Conservation (phyloP, 176 grass and related monocot species). For the Cenchrus purpureus region DNA sequence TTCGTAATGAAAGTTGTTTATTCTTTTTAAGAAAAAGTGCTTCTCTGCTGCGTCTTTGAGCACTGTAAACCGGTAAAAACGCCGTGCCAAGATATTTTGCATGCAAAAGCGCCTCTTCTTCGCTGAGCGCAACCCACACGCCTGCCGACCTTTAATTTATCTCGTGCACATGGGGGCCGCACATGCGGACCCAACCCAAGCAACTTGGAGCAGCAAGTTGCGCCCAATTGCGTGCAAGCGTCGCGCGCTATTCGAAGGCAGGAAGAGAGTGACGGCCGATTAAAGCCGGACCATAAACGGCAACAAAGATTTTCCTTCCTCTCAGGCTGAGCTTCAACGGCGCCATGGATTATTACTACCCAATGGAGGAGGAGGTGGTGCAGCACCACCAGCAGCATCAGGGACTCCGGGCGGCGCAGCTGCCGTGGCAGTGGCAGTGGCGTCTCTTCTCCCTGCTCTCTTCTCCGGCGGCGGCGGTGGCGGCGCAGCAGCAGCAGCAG, state of each 20-base stretch:
- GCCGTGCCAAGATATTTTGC: constrained; percentile 35
- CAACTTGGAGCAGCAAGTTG: constrained; percentile 32
- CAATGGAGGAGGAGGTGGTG: constrained; percentile 32
- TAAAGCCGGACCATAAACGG: background rate
- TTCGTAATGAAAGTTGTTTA: too few relatives aligned
- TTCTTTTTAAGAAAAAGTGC: too few relatives aligned
- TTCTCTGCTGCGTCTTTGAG: too few relatives aligned
- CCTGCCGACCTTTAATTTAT: background rate
- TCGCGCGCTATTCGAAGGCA: background rate
- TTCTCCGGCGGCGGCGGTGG: background rate
- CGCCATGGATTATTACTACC: constrained; percentile 45
- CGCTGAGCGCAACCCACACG: background rate
- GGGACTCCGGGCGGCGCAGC: constrained; percentile 1
- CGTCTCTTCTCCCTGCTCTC: constrained; percentile 41
- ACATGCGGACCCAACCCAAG: background rate
- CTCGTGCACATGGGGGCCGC: constrained; percentile 27
- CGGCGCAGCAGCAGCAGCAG: background rate
- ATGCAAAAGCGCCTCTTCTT: background rate
- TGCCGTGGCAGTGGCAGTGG: constrained; percentile 52
- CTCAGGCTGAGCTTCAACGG: background rate
- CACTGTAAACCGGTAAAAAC: background rate
- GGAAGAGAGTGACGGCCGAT: background rate
- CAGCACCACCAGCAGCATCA: background rate
- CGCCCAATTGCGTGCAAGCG: background rate
- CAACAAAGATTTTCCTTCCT: background rate